phyloP scores from a whole-genome alignment of 208 protist genomes.

The Trichomonas gallinae region DNA sequence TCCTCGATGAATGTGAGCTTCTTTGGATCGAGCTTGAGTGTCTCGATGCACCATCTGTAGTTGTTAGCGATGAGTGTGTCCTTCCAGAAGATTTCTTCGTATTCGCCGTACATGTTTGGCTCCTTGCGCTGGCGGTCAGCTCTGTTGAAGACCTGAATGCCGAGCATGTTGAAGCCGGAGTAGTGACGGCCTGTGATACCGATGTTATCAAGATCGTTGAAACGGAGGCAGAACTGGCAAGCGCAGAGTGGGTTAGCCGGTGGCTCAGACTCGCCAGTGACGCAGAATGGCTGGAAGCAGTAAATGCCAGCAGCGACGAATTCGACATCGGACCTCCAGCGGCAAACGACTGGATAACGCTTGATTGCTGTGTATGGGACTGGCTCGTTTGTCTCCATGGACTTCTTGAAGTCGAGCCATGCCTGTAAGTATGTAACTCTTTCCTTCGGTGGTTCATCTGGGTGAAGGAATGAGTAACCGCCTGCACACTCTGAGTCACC shows the following conservation, averaged over 20 bases:
- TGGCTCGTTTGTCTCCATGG: neutral
- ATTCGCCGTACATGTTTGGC: neutral
- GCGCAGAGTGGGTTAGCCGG: constrained; percentile 11
- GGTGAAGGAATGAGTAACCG: constrained; percentile 19
- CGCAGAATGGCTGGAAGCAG: constrained; percentile 24
- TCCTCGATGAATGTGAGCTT: constrained; percentile 23
- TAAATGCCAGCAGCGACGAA: constrained; percentile 23
- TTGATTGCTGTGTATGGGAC: neutral
- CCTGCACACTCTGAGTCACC: neutral
- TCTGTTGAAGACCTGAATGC: constrained; percentile 23
- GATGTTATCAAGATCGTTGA: constrained; percentile 29
- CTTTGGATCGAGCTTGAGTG: neutral
- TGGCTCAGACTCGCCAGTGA: constrained; percentile 6
- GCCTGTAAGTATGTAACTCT: neutral
- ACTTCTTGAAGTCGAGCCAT: neutral
- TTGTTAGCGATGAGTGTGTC: constrained; percentile 17
- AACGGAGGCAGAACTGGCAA: constrained; percentile 16
- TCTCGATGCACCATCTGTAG: constrained; percentile 11
- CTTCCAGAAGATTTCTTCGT: constrained; percentile 17
- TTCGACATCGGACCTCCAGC: constrained; percentile 13
- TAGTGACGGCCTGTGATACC: constrained; percentile 23
- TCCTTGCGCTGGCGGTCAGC: neutral
- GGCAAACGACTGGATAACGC: constrained; percentile 17
- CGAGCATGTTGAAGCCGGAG: constrained; percentile 19
- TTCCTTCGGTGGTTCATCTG: neutral